phyloP scores from a whole-genome alignment of 306 rosid genomes.

The Gastrolobium villosum region DNA sequence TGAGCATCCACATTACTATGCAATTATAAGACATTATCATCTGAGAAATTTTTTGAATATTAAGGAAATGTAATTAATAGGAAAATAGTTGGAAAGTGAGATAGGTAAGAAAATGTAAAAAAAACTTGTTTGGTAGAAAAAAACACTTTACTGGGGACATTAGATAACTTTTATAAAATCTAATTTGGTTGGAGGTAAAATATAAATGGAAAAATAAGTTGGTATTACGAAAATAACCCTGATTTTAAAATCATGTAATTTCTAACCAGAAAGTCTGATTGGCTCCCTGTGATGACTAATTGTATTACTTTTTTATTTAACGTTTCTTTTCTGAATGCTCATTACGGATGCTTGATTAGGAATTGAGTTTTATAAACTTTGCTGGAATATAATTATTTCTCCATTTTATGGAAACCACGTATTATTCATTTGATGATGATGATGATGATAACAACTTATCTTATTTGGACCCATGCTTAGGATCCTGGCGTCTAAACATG shows the following conservation, averaged over 20 bases:
- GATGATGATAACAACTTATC: not conserved
- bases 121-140: too few relatives aligned
- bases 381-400: constrained; percentile 21
- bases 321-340: constrained; percentile 14
- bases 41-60: too few relatives aligned
- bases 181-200: too few relatives aligned
- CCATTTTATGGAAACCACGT: not conserved
- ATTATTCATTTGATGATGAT: not conserved
- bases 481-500: not conserved
- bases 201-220: too few relatives aligned
- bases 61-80: too few relatives aligned
- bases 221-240: too few relatives aligned
- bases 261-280: not conserved
- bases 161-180: too few relatives aligned
- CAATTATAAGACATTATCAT: too few relatives aligned
- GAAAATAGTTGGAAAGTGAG: too few relatives aligned
- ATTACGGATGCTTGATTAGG: constrained; percentile 27
- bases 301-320: constrained; percentile 27
- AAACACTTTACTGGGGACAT: too few relatives aligned
- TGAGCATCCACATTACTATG: too few relatives aligned
- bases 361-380: constrained; percentile 18
- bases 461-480: not conserved
- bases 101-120: too few relatives aligned
- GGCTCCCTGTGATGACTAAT: constrained; percentile 11
- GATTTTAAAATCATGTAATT: constrained; percentile 17